phyloP scores from a whole-genome alignment of 164 flowering plant genomes.

The Liquidambar formosana region DNA sequence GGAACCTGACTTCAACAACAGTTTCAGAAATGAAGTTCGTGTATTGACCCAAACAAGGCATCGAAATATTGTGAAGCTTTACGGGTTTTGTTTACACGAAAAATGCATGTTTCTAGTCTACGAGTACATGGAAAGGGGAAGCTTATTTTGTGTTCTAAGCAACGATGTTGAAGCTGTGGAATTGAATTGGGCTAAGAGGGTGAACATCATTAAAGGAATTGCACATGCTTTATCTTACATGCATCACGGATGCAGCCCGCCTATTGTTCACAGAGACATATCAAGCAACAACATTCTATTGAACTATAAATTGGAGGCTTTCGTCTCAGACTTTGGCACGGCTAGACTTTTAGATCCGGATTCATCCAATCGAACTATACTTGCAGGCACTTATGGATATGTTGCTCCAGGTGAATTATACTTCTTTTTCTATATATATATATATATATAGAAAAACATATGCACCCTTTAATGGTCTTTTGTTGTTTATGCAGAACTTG shows the following conservation, averaged over 20 bases:
- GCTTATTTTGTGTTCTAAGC: constrained; percentile 7
- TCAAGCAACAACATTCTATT: constrained; percentile 19
- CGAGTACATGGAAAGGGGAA: constrained; percentile 20
- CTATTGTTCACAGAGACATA: constrained; percentile 23
- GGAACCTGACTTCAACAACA: background rate
- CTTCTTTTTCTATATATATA: too few relatives aligned
- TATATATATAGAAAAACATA: too few relatives aligned
- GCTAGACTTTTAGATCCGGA: too few relatives aligned
- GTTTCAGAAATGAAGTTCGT: constrained; percentile 9
- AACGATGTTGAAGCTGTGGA: constrained; percentile 14
- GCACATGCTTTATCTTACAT: constrained; percentile 14
- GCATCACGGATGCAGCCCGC: constrained; percentile 7
- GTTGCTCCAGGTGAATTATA: too few relatives aligned
- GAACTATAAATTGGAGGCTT: constrained; percentile 6
- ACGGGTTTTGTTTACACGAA: constrained; percentile 12
- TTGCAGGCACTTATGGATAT: too few relatives aligned
- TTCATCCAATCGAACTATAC: too few relatives aligned
- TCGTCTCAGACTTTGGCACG: constrained; percentile 12
- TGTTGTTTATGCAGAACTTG: too few relatives aligned
- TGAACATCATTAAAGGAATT: constrained; percentile 3
- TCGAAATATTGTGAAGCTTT: constrained; percentile 8
- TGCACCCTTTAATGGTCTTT: too few relatives aligned
- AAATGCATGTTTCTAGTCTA: constrained; percentile 17
- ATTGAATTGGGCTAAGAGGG: too few relatives aligned
- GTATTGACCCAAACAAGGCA: background rate